Percentiles rank a stretch among this genome's conserved stretches.
phyloP scores from a whole-genome alignment of 768 basidiomycete species.

The Boletus barrowsii region DNA sequence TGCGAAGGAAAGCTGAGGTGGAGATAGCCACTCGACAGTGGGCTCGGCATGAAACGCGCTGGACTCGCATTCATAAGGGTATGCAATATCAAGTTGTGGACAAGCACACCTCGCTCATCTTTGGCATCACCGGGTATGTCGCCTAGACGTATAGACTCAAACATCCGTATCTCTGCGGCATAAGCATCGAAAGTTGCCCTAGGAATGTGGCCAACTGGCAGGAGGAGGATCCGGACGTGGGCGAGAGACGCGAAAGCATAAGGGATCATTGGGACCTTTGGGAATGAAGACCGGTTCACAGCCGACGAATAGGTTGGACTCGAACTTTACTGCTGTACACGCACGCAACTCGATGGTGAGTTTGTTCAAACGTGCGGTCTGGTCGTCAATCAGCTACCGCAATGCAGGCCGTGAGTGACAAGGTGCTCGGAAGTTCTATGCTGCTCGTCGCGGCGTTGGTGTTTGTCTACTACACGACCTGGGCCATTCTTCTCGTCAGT shows the following conservation, averaged over 20 bases:
- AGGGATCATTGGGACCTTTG: conserved; percentile 50
- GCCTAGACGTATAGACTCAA: conserved; percentile 70
- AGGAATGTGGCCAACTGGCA: conserved; percentile 80
- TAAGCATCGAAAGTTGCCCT: conserved; percentile 69
- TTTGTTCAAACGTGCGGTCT: background rate
- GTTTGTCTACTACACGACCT: conserved; percentile 88
- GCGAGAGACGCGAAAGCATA: conserved; percentile 80
- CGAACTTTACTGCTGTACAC: too few species aligned
- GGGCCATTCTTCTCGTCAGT: conserved; percentile 84
- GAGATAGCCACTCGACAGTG: conserved; percentile 71
- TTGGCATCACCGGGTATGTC: conserved; percentile 80
- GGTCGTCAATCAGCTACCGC: conserved; percentile 3
- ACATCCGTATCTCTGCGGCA: conserved; percentile 67
- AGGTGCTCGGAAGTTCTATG: conserved; percentile 75
- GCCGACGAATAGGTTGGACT: conserved; percentile 1
- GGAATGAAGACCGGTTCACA: conserved; percentile 3
- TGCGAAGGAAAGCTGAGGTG: conserved; percentile 78
- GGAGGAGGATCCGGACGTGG: conserved; percentile 77
- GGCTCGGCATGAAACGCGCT: conserved; percentile 83
- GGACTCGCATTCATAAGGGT: conserved; percentile 11
- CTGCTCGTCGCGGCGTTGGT: conserved; percentile 71
- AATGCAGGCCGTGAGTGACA: conserved; percentile 73
- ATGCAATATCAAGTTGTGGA: background rate
- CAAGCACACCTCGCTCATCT: conserved; percentile 65
- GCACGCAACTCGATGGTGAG: conserved; percentile 23